Percentiles rank a stretch among this genome's conserved stretches.
Conservation (phyloP, 2,329 filamentous ascomycete genomes). For the Monilinia fructigena region DNA sequence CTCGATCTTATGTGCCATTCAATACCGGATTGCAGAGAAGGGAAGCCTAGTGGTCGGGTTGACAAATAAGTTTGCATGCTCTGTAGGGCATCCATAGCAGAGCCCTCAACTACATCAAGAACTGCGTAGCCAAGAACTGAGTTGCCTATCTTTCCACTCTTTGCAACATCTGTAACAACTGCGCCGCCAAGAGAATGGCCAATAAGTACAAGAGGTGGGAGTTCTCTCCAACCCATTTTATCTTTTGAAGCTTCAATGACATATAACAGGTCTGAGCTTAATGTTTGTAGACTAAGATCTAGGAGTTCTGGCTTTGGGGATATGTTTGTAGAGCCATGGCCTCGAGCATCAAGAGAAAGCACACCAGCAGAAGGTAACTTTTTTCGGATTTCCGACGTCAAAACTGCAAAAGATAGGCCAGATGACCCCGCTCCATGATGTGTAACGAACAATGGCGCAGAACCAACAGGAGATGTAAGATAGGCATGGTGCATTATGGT, state of each 20-base stretch:
- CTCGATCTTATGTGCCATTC: slow-evolving; percentile 92
- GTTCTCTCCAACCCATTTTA: slow-evolving; percentile 67
- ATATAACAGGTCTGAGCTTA: slow-evolving; percentile 69
- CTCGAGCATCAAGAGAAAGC: slow-evolving; percentile 80
- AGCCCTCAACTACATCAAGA: slow-evolving; percentile 92
- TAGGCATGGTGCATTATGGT: slow-evolving; percentile 78
- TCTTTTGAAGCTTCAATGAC: slow-evolving; percentile 66
- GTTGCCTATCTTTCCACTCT: slow-evolving; percentile 60
- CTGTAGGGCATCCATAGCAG: slow-evolving; percentile 88
- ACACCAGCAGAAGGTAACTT: slow-evolving; percentile 77
- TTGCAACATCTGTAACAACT: slow-evolving; percentile 81
- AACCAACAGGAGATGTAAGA: slow-evolving; percentile 71
- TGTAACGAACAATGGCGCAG: slow-evolving; percentile 82
- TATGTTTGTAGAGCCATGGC: slow-evolving; percentile 73
- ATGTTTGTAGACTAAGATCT: slow-evolving; percentile 70
- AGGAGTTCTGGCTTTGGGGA: slow-evolving; percentile 43
- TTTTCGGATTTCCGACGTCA: slow-evolving; percentile 74
- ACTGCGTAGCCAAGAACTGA: slow-evolving; percentile 82
- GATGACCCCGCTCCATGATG: slow-evolving; percentile 96
- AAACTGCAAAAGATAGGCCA: slow-evolving; percentile 83
- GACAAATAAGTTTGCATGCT: slow-evolving; percentile 92
- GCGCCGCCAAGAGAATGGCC: slow-evolving; percentile 93
- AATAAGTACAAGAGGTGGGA: slow-evolving; percentile 78
- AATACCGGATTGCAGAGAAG: slow-evolving; percentile 74
- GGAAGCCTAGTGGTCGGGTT: slow-evolving; percentile 75